phyloP scores from a whole-genome alignment of 176 grass and related monocot genomes.

The Cymbopogon citratus region DNA sequence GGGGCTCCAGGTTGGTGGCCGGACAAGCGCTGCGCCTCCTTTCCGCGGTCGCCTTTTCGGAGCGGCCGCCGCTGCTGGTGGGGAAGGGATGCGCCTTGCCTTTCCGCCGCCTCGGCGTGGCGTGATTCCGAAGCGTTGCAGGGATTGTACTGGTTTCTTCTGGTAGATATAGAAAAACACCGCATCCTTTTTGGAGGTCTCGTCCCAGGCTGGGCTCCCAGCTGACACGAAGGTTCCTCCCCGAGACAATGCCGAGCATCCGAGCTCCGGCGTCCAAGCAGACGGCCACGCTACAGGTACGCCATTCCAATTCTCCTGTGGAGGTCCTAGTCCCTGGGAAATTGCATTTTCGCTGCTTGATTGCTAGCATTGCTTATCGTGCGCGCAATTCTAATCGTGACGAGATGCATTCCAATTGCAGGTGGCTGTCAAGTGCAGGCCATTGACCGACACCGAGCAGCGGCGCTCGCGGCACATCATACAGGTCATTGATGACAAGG shows the following conservation, averaged over 20 bases:
- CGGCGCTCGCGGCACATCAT: slow-evolving; percentile 77
- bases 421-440: slow-evolving; percentile 97
- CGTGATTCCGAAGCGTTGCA: slow-evolving; percentile 27
- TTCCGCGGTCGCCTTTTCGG: slow-evolving; percentile 11
- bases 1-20: slow-evolving; percentile 11
- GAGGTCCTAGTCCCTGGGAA: not conserved
- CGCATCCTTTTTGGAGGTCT: slow-evolving; percentile 20
- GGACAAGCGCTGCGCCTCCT: slow-evolving; percentile 11
- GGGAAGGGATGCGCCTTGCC: slow-evolving; percentile 31
- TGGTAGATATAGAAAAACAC: slow-evolving; percentile 24
- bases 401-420: slow-evolving; percentile 14
- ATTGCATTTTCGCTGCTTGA: not conserved
- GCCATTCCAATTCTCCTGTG: not conserved
- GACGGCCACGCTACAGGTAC: slow-evolving; percentile 86
- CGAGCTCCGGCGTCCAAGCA: slow-evolving; percentile 80
- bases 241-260: slow-evolving; percentile 67
- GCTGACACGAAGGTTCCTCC: slow-evolving; percentile 26
- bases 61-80: slow-evolving; percentile 16
- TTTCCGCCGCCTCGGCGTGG: slow-evolving; percentile 38
- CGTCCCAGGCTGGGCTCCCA: not conserved
- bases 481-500: slow-evolving; percentile 94
- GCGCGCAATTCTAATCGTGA: too few species aligned
- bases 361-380: too few species aligned
- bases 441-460: slow-evolving; percentile 65
- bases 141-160: not conserved